A percentile compares a stretch with the other conserved stretches of the same genome.
phyloP scores from a whole-genome alignment of 2,329 filamentous ascomycete species.

The Nemania sp. region DNA sequence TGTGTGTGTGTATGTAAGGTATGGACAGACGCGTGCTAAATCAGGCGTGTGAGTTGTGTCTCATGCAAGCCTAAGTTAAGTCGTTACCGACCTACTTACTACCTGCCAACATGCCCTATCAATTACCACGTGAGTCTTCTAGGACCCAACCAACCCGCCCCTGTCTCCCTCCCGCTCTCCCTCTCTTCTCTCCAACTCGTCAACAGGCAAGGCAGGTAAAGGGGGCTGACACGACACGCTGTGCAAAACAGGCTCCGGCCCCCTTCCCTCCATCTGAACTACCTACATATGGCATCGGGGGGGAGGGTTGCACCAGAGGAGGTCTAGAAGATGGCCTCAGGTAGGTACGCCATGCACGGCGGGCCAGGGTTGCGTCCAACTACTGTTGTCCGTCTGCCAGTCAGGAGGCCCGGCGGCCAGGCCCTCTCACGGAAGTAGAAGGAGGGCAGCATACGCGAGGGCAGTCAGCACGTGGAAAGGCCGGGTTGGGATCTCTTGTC shows the following conservation, averaged over 20 bases:
- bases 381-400: not conserved
- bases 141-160: not conserved
- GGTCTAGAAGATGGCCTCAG: conserved; percentile 4
- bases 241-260: not conserved
- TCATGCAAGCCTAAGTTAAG: not conserved
- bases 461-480: conserved; percentile 16
- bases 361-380: conserved; percentile 1
- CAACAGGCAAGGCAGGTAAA: not conserved
- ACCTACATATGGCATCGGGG: not conserved
- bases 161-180: too few species aligned
- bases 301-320: not conserved
- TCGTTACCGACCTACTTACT: too few species aligned
- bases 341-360: conserved; percentile 3
- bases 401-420: too few species aligned
- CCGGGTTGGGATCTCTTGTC: conserved; percentile 7
- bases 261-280: not conserved
- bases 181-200: too few species aligned
- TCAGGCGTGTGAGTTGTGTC: not conserved
- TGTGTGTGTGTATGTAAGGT: not conserved
- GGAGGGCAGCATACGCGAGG: conserved; percentile 2
- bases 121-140: not conserved
- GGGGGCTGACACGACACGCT: not conserved
- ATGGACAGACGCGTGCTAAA: not conserved
- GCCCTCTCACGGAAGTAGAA: not conserved
- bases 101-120: not conserved